Percentiles rank a stretch among this genome's conserved stretches.
These are phyloP conservation scores for Aureobasidium sp. DNA, from an alignment of 2,329 filamentous ascomycete species.

Conservation along the genomic window DNA sequence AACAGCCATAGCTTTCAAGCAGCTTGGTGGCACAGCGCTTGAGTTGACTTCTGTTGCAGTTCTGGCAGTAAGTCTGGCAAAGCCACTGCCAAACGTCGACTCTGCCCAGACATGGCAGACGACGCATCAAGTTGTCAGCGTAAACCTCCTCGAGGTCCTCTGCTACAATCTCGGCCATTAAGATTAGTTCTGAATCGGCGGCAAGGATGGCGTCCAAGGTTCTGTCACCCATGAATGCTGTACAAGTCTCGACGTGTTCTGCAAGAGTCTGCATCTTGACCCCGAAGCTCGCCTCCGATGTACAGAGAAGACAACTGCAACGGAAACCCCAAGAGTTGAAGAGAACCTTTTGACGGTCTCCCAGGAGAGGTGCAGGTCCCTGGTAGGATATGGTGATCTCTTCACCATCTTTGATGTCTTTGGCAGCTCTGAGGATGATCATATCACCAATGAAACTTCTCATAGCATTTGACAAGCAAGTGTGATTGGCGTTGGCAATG, in stretches of 20 bases:
- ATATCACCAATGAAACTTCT: conserved; percentile 34
- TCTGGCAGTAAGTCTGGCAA: background rate
- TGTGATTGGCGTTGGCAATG: conserved; percentile 37
- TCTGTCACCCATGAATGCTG: background rate
- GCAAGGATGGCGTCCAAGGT: background rate
- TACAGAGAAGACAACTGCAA: background rate
- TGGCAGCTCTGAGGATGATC: conserved; percentile 33
- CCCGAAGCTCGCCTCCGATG: background rate
- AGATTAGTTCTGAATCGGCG: background rate
- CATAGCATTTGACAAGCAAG: conserved; percentile 30
- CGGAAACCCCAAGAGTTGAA: background rate
- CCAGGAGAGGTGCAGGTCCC: background rate
- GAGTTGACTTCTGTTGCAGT: background rate
- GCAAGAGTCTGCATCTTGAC: background rate
- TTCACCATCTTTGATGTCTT: conserved; percentile 27
- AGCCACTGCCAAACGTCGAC: background rate
- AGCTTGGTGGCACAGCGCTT: background rate
- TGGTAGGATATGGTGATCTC: conserved; percentile 2
- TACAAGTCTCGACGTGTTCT: background rate
- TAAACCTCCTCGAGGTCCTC: background rate
- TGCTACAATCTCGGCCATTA: background rate
- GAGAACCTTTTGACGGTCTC: background rate
- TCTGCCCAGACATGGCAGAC: background rate
- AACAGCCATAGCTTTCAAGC: background rate
- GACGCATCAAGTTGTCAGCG: background rate